Conservation (phyloP, 2,329 filamentous ascomycete species). For the Thelonectria rubi region DNA sequence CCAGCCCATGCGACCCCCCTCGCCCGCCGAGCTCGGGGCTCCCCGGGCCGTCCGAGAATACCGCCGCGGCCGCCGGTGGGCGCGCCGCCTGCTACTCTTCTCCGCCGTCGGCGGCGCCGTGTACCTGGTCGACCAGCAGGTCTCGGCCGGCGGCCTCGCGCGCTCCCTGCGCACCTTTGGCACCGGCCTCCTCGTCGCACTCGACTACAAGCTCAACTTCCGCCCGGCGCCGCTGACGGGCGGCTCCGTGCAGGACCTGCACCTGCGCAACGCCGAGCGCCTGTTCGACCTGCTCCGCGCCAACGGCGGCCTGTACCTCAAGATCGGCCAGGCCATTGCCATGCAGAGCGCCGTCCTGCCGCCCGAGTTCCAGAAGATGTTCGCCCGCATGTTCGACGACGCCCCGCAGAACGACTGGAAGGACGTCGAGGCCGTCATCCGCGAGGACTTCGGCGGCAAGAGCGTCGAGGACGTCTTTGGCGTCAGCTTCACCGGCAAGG, state of each 20-base stretch:
- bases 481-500: slow-evolving; percentile 78
- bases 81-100: slow-evolving; percentile 74
- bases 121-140: slow-evolving; percentile 75
- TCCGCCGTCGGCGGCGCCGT: slow-evolving; percentile 66
- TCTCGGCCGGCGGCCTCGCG: slow-evolving; percentile 81
- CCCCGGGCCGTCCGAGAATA: slow-evolving; percentile 77
- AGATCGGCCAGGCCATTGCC: slow-evolving; percentile 97
- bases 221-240: slow-evolving; percentile 78
- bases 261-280: slow-evolving; percentile 83
- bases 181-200: slow-evolving; percentile 79
- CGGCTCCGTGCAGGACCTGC: slow-evolving; percentile 78
- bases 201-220: slow-evolving; percentile 98
- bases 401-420: slow-evolving; percentile 92
- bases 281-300: slow-evolving; percentile 81
- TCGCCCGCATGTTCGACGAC: slow-evolving; percentile 96
- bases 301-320: slow-evolving; percentile 95
- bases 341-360: slow-evolving; percentile 97
- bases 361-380: slow-evolving; percentile 96
- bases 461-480: slow-evolving; percentile 92
- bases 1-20: slow-evolving; percentile 76
- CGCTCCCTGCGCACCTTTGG: slow-evolving; percentile 85
- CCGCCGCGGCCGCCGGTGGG: slow-evolving; percentile 75
- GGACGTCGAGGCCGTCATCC: slow-evolving; percentile 84
- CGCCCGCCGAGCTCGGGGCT: slow-evolving; percentile 79
- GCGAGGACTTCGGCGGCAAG: slow-evolving; percentile 82